These are phyloP conservation scores for Wickerhamiella brachini DNA, from an alignment of 805 yeast species.

Conservation along the genomic window DNA sequence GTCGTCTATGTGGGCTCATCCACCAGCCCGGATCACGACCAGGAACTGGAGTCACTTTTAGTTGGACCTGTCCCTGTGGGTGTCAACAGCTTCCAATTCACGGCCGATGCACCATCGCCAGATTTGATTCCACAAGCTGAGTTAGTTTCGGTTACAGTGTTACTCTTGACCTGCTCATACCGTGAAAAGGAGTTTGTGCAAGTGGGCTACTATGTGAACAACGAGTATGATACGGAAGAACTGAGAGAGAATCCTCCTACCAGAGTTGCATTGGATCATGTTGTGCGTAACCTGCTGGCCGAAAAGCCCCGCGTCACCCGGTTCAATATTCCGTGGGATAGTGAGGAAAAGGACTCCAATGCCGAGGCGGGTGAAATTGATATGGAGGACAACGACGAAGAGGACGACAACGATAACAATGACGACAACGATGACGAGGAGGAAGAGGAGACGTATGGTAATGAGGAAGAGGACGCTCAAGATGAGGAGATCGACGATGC, in stretches of 20 bases:
- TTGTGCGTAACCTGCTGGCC: slow-evolving; percentile 85
- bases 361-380: slow-evolving; percentile 3
- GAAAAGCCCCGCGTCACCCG: slow-evolving; percentile 97
- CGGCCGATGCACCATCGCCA: slow-evolving; percentile 94
- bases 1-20: slow-evolving; percentile 94
- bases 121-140: slow-evolving; percentile 94
- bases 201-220: slow-evolving; percentile 95
- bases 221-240: slow-evolving; percentile 90
- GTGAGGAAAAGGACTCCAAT: slow-evolving; percentile 11
- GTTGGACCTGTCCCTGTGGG: slow-evolving; percentile 99
- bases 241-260: slow-evolving; percentile 86
- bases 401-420: slow-evolving; percentile 6
- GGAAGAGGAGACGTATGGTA: slow-evolving; percentile 16
- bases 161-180: slow-evolving; percentile 81
- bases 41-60: slow-evolving; percentile 86
- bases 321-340: slow-evolving; percentile 83
- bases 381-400: slow-evolving; percentile 13
- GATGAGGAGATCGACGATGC: slow-evolving; percentile 17
- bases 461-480: slow-evolving; percentile 17
- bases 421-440: slow-evolving; percentile 18
- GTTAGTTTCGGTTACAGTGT: slow-evolving; percentile 88
- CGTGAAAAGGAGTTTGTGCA: slow-evolving; percentile 89
- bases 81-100: slow-evolving; percentile 77
- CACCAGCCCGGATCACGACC: slow-evolving; percentile 88
- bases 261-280: slow-evolving; percentile 86